Evolutionary conservation across 179 eudicot species (phyloP).

Genomic region (Beta corolliflora): DNA sequence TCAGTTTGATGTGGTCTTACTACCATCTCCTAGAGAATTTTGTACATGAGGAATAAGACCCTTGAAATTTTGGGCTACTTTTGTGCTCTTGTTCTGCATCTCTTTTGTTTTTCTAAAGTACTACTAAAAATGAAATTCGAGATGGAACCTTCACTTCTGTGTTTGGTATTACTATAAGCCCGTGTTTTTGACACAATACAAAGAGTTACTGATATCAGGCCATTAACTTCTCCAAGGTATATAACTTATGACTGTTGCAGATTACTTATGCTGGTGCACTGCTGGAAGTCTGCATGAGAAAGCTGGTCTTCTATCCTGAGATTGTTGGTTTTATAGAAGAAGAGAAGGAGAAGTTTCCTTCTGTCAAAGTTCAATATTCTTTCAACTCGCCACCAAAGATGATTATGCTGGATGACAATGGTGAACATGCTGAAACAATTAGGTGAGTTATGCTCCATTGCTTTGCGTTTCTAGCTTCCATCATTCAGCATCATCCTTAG

Average conservation of each 20-base stretch:
- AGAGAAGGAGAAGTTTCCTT: constrained; percentile 85
- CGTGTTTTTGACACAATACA: neutral
- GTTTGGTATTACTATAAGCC: neutral
- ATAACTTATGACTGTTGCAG: constrained; percentile 37
- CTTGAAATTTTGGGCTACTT: neutral
- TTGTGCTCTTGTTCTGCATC: neutral
- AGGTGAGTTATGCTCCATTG: constrained; percentile 44
- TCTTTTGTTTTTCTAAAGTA: neutral
- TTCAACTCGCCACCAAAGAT: constrained; percentile 90
- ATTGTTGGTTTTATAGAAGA: constrained; percentile 86
- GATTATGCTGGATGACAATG: constrained; percentile 84
- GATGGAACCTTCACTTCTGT: neutral
- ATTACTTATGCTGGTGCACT: constrained; percentile 72
- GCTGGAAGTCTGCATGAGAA: constrained; percentile 94
- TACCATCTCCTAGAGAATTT: neutral
- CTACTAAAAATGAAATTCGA: neutral
- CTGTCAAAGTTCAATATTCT: constrained; percentile 71
- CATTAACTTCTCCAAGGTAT: constrained; percentile 5
- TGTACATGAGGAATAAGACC: neutral
- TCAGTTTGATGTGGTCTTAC: neutral
- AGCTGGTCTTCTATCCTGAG: constrained; percentile 90
- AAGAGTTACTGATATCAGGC: neutral
- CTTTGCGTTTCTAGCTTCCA: neutral
- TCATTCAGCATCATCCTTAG: neutral
- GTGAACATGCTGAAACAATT: constrained; percentile 74